Conservation (phyloP, 768 basidiomycete species). For the Amanita phalloides region DNA sequence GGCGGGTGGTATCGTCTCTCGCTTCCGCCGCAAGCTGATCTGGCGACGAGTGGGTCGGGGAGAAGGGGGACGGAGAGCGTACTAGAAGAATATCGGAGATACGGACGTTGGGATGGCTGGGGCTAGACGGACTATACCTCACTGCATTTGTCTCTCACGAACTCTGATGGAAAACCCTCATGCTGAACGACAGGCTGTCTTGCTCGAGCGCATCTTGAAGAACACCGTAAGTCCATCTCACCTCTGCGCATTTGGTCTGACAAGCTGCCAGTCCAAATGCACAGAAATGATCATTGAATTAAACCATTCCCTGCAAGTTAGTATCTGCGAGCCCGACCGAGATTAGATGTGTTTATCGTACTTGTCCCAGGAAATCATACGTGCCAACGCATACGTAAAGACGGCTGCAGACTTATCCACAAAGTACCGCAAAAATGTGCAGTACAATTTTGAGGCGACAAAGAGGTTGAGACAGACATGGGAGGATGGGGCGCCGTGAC, state of each 20-base stretch:
- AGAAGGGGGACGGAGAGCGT: constrained; percentile 33
- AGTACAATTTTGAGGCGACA: constrained; percentile 80
- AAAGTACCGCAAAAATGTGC: constrained; percentile 88
- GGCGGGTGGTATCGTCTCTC: constrained; percentile 91
- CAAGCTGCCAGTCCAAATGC: constrained; percentile 63
- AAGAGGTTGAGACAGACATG: background rate
- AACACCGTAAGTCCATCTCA: constrained; percentile 52
- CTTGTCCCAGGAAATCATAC: constrained; percentile 58
- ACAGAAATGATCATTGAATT: constrained; percentile 85
- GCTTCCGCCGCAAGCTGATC: constrained; percentile 24
- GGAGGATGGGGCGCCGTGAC: background rate
- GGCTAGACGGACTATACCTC: constrained; percentile 20
- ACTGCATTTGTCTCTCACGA: constrained; percentile 3
- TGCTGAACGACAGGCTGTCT: constrained; percentile 82
- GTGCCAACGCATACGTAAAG: constrained; percentile 67
- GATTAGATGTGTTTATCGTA: background rate
- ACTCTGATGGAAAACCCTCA: constrained; percentile 86
- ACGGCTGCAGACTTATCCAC: constrained; percentile 75
- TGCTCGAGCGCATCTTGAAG: constrained; percentile 85
- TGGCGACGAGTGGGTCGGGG: too few relatives aligned
- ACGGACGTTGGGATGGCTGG: constrained; percentile 90
- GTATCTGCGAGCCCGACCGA: constrained; percentile 10
- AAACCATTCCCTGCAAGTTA: constrained; percentile 79
- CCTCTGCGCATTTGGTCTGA: background rate
- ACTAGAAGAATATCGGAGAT: constrained; percentile 69